Percentiles rank a stretch among this genome's conserved stretches.
These are phyloP conservation scores for Salix purpurea DNA, from an alignment of 345 rosid species.

Conservation along the genomic window DNA sequence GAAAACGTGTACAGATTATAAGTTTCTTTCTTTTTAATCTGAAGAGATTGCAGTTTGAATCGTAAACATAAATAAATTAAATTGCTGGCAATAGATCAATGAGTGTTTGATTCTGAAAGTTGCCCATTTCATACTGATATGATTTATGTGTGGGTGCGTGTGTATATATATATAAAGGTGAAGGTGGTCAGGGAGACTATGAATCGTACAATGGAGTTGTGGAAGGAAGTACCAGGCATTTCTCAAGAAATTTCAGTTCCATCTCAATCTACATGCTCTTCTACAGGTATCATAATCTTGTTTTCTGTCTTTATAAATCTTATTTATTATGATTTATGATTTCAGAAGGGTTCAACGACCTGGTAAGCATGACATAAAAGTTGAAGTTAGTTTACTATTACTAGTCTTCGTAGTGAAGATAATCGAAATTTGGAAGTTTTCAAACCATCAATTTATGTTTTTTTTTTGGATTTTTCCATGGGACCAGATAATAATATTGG, in stretches of 20 bases:
- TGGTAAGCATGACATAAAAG: neutral
- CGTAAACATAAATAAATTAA: neutral
- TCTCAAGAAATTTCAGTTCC: slow-evolving; percentile 37
- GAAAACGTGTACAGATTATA: slow-evolving; percentile 3
- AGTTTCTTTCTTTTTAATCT: neutral
- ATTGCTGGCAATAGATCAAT: neutral
- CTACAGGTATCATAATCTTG: slow-evolving; percentile 28
- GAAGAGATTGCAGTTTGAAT: neutral
- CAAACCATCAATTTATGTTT: slow-evolving; percentile 5
- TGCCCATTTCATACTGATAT: slow-evolving; percentile 3
- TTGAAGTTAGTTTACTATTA: neutral
- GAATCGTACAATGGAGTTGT: slow-evolving; percentile 64
- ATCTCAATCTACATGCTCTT: slow-evolving; percentile 42
- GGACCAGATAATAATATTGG: slow-evolving; percentile 49
- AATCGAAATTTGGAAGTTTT: neutral
- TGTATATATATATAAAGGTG: slow-evolving; percentile 34
- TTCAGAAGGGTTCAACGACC: neutral
- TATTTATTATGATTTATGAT: neutral
- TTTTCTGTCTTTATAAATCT: neutral
- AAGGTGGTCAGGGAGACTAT: slow-evolving; percentile 86
- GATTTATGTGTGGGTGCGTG: neutral
- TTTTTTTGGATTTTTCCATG: slow-evolving; percentile 16
- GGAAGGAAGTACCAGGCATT: slow-evolving; percentile 64
- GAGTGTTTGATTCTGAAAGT: neutral
- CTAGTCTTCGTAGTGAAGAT: neutral